These are phyloP conservation scores for Rhodotorula mucilaginosa DNA, from an alignment of 1,284 basidiomycete genomes.

Conservation along the genomic window DNA sequence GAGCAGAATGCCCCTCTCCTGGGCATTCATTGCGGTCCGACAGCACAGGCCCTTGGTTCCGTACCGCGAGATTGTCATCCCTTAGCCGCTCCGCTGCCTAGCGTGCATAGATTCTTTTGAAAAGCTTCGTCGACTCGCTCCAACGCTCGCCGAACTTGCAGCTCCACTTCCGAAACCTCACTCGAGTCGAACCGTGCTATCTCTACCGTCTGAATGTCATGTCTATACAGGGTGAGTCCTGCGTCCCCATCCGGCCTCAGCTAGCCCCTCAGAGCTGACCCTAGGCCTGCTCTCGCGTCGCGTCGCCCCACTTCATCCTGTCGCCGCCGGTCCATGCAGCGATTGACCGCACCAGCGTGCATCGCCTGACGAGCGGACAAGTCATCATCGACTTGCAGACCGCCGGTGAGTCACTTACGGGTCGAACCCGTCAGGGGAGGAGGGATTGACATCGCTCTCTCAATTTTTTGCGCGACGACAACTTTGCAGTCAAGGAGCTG, in stretches of 20 bases:
- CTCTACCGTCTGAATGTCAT: not conserved
- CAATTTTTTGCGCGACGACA: not conserved
- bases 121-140: too few species aligned
- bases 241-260: not conserved
- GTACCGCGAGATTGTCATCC: too few species aligned
- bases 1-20: too few species aligned
- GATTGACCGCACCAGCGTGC: slow-evolving; percentile 74
- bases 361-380: slow-evolving; percentile 87
- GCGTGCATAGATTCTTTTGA: too few species aligned
- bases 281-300: not conserved
- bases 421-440: not conserved
- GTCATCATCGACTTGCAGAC: slow-evolving; percentile 89
- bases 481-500: slow-evolving; percentile 81
- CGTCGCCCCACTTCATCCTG: not conserved
- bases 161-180: too few species aligned
- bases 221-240: slow-evolving; percentile 30
- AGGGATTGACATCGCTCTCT: not conserved
- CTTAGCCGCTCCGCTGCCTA: too few species aligned
- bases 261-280: not conserved
- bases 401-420: slow-evolving; percentile 25
- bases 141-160: too few species aligned
- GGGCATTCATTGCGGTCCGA: too few species aligned
- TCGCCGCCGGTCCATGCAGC: slow-evolving; percentile 46
- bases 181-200: not conserved
- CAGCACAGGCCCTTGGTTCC: too few species aligned